Evolutionary conservation across 73 alveolate species (phyloP), one percentile per base, ranked within the genome.

Genomic region (Symbiodinium natans): DNA sequence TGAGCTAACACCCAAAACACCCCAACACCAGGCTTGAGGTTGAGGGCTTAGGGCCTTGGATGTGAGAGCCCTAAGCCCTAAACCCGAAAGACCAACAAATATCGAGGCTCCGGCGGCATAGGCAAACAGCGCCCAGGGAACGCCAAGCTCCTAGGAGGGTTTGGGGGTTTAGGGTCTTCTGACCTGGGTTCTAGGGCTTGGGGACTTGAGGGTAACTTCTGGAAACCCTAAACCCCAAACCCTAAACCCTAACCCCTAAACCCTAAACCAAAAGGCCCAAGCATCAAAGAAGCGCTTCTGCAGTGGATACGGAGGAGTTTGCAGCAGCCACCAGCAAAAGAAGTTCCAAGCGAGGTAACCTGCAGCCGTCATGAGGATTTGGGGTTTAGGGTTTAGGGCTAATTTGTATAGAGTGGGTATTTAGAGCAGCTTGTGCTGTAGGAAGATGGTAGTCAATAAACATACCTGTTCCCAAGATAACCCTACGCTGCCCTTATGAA

Each of bases 311-410:
- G 97, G 97, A 2, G 97, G 97, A 19, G 88, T 71, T 23, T 46
- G 97, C 84, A 90, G 41, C 17, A 90, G 88, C 97, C 97, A 90
- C 97, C 97, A 90, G 97, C 97, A 90, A 46, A 90, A 90, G 88
- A 90, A 33, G 54, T 90, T 90, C 97, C 97, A 90, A 41, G 80
- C 48, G 1, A 90, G 34, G 56, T 90, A 90, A 39, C 97, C 97
- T 89, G 41, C 43, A 41, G 27, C 80, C 15, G 43, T 27, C 48
- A 27, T 29, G 33, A 25, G 15, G 38, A 8, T 63, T 27, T 6
- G 38, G 80, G 80, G 80, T 63, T 63, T 27, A 27, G 80, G 80
- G 80, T 63, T 63, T 63, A 27, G 71, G 71, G 31, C n/a, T 52
- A n/a, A n/a, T n/a, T n/a, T n/a, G n/a, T n/a, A n/a, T n/a, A n/a